Evolutionary conservation across 257 asterid species (phyloP).

Genomic region (Nicotiana undulata): DNA sequence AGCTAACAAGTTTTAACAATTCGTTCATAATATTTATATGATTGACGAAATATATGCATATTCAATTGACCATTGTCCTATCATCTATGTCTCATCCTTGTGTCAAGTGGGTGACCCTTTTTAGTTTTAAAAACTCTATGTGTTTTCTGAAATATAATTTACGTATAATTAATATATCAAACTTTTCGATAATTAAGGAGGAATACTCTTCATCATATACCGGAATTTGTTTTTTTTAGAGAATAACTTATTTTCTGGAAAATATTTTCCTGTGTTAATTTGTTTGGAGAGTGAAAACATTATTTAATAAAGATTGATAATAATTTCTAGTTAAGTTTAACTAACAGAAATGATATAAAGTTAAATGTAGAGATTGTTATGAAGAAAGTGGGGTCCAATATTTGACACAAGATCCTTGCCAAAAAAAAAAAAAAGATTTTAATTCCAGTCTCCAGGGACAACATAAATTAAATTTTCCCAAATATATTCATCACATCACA

Average conservation of each 20-base stretch:
- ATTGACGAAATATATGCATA: neutral
- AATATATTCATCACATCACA: neutral
- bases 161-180: neutral
- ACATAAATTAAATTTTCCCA: neutral
- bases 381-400: neutral
- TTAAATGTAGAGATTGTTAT: neutral
- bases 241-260: neutral
- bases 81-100: neutral
- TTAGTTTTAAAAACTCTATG: neutral
- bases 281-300: neutral
- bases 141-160: neutral
- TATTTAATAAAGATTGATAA: too few species aligned
- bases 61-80: neutral
- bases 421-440: neutral
- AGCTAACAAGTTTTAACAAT: neutral
- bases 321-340: too few species aligned
- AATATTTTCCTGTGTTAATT: too few species aligned
- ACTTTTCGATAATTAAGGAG: neutral
- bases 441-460: neutral
- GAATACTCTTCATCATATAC: neutral
- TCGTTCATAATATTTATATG: neutral
- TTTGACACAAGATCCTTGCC: neutral
- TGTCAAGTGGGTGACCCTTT: neutral
- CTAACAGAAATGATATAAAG: too few species aligned
- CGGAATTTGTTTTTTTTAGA: too few species aligned